Percentiles rank a stretch among this genome's conserved stretches.
These are phyloP conservation scores for Gonapodya prolifera DNA, from an alignment of 192 early-diverging fungal genomes.

Conservation along the genomic window DNA sequence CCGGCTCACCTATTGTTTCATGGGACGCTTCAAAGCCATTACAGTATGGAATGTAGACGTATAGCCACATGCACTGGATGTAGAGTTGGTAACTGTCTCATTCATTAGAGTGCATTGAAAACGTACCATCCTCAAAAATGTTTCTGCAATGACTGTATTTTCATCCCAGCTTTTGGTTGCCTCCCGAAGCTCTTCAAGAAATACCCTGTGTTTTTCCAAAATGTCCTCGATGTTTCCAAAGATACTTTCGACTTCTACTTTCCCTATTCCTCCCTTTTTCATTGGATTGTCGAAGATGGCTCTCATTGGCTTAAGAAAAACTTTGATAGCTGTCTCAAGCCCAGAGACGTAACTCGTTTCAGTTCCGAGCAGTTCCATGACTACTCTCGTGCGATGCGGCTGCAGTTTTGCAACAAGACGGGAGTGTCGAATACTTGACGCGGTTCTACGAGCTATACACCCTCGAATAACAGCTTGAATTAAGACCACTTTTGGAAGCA, in stretches of 20 bases:
- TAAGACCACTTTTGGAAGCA: neutral
- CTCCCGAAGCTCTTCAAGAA: neutral
- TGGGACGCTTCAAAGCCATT: neutral
- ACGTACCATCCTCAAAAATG: neutral
- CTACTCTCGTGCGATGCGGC: neutral
- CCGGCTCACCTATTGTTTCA: neutral
- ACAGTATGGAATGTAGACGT: slow-evolving; percentile 6
- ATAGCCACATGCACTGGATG: neutral
- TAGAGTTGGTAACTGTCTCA: neutral
- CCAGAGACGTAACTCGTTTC: neutral
- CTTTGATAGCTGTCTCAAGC: neutral
- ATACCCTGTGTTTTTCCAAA: neutral
- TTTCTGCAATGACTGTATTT: neutral
- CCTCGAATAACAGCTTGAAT: neutral
- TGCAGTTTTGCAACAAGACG: neutral
- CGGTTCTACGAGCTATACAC: neutral
- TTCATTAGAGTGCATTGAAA: neutral
- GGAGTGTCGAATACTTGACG: neutral
- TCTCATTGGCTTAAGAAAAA: neutral
- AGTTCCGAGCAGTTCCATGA: neutral
- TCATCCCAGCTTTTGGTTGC: neutral
- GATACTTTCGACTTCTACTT: neutral
- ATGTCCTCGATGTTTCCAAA: slow-evolving; percentile 6
- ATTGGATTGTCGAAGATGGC: neutral
- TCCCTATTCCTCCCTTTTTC: neutral